phyloP scores from a whole-genome alignment of 148 eudicot genomes.

The Rhododendron simsii region DNA sequence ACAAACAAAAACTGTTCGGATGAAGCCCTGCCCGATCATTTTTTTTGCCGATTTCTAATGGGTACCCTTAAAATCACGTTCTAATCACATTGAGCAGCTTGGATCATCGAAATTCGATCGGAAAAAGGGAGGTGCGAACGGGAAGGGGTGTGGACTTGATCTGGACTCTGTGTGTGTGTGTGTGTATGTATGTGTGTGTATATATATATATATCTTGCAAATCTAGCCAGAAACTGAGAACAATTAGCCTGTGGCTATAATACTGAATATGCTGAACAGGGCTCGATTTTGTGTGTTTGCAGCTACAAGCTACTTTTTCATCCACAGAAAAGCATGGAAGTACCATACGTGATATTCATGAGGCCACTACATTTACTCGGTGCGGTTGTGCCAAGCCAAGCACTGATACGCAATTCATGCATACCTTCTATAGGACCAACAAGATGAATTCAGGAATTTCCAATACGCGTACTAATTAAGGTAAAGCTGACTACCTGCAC shows the following conservation, averaged over 20 bases:
- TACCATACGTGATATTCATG: not conserved
- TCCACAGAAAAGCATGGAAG: not conserved
- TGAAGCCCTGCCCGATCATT: too few relatives aligned
- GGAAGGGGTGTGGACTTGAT: too few relatives aligned
- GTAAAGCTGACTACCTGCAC: conserved; percentile 56
- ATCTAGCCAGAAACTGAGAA: not conserved
- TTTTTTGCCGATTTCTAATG: too few relatives aligned
- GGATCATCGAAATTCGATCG: too few relatives aligned
- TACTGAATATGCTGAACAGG: not conserved
- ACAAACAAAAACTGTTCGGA: too few relatives aligned
- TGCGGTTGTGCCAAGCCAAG: not conserved
- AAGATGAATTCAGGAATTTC: not conserved
- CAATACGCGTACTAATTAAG: not conserved
- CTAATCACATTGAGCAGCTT: too few relatives aligned
- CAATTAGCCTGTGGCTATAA: not conserved
- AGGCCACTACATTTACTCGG: not conserved
- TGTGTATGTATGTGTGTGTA: too few relatives aligned
- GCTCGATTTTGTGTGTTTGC: not conserved
- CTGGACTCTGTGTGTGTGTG: too few relatives aligned
- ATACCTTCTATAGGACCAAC: not conserved
- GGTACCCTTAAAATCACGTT: too few relatives aligned
- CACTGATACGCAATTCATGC: not conserved
- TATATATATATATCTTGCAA: not conserved
- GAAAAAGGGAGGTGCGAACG: too few relatives aligned
- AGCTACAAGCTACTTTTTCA: not conserved